Conservation (phyloP, 352 stramenopile species). For the Phytophthora niederhauseri region DNA sequence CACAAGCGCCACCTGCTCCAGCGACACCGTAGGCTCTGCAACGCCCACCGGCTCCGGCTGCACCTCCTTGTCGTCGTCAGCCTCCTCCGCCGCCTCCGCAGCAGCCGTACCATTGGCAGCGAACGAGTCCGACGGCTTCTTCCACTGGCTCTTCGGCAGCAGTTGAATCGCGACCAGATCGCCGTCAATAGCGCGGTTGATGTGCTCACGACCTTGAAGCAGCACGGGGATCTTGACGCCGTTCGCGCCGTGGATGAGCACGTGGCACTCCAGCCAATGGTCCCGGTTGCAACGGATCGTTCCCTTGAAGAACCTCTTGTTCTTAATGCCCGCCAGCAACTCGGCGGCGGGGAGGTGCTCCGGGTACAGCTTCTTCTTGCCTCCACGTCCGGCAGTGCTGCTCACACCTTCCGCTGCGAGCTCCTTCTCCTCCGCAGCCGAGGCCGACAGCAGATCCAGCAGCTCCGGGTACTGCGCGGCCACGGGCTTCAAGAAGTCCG, state of each 20-base stretch:
- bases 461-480: constrained; percentile 56
- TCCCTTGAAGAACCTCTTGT: constrained; percentile 89
- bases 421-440: constrained; percentile 34
- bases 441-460: constrained; percentile 58
- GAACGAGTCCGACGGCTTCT: constrained; percentile 76
- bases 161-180: constrained; percentile 98
- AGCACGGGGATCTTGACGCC: constrained; percentile 74
- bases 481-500: constrained; percentile 61
- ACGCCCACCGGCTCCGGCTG: constrained; percentile 45
- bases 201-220: constrained; percentile 81
- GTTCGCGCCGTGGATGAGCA: constrained; percentile 75
- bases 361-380: constrained; percentile 70
- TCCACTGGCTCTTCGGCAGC: constrained; percentile 85
- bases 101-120: constrained; percentile 48
- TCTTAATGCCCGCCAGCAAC: constrained; percentile 86
- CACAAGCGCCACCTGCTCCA: constrained; percentile 65
- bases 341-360: constrained; percentile 81
- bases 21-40: constrained; percentile 67
- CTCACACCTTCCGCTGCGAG: constrained; percentile 45
- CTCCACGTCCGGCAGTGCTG: constrained; percentile 39
- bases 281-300: constrained; percentile 89
- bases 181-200: constrained; percentile 98
- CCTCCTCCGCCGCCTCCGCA: constrained; percentile 48
- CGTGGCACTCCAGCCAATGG: constrained; percentile 82
- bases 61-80: constrained; percentile 46